Base-by-base conservation (phyloP, 2,329 filamentous ascomycete species). In the Chaetomium olivaceum region DNA sequence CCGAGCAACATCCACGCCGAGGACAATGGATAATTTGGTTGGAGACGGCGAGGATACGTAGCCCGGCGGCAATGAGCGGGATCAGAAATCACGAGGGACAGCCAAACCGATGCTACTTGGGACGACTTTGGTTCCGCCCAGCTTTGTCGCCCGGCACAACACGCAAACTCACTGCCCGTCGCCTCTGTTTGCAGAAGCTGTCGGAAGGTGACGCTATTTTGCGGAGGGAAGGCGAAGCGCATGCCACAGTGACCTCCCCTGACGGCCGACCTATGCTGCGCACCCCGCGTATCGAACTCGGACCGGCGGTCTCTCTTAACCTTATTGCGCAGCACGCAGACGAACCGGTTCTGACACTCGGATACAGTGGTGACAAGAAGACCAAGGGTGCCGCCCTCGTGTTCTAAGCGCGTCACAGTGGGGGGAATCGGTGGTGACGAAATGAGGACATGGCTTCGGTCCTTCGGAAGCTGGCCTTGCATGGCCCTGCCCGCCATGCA, bases 321-420 rank as follows among this genome's bases (percentile, higher is more conserved):
- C 25, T n/a, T 52, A 0, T 59, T 14, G 12, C 14, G 19, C 21
- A 58, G 4, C 58, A 5, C 31, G 39, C 39, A 48, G 27, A 36
- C n/a, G 54, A 27, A 62, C 8, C 8, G 60, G 73, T 77, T 71
- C 81, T 86, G 79, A 86, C 77, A 58, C 65, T 70, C 72, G 36
- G 23, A 56, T 65, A 72, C 76, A 96, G 95, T 90, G 95, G 95
- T 89, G 95, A 99, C 91, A 99, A 99, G 93, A 99, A 99, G 92
- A 99, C 95, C 78, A 99, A 99, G 93, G 95, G 95, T 91, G 95
- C 95, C 78, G 95, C 95, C 83, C 89, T 99, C 80, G 95, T 99
- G 79, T 99, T 99, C 89, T 99, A 97, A 90, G 85, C 87, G 83
- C 80, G 31, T 63, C 43, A 60, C 57, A 55, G 58, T 57, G 61